phyloP scores from a whole-genome alignment of 2,329 filamentous ascomycete genomes.

The Penicillium sp. region DNA sequence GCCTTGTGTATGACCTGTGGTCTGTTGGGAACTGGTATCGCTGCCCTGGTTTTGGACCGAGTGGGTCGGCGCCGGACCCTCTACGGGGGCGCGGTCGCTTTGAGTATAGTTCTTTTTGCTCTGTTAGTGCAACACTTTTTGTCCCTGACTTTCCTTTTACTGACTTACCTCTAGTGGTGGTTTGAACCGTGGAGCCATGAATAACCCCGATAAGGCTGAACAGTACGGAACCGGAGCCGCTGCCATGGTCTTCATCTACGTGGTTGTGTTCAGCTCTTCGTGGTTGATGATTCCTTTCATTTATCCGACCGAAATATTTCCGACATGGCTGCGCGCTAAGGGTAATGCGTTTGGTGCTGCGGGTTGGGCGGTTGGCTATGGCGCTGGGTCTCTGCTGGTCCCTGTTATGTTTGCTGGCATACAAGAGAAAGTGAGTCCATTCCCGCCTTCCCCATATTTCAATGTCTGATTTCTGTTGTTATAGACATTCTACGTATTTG shows the following conservation, averaged over 20 bases:
- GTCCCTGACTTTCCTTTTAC: slow-evolving; percentile 1
- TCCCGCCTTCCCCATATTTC: slow-evolving; percentile 1
- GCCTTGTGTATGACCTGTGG: slow-evolving; percentile 27
- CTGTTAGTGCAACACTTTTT: slow-evolving; percentile 25
- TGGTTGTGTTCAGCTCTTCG: slow-evolving; percentile 30
- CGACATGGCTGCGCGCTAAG: slow-evolving; percentile 27
- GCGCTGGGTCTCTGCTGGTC: slow-evolving; percentile 16
- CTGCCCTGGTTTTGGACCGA: slow-evolving; percentile 35
- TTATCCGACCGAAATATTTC: slow-evolving; percentile 34
- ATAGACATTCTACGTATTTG: slow-evolving; percentile 51
- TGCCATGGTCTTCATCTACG: slow-evolving; percentile 32
- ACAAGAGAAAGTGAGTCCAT: slow-evolving; percentile 13
- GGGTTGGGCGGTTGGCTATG: slow-evolving; percentile 23
- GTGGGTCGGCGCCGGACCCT: slow-evolving; percentile 38
- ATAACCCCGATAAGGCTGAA: slow-evolving; percentile 5
- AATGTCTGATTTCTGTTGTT: background rate
- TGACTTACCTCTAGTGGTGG: slow-evolving; percentile 7
- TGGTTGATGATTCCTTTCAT: slow-evolving; percentile 33
- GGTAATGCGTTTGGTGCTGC: slow-evolving; percentile 30
- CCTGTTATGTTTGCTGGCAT: slow-evolving; percentile 22
- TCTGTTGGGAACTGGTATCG: slow-evolving; percentile 28
- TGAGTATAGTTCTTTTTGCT: slow-evolving; percentile 30
- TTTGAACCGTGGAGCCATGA: slow-evolving; percentile 3
- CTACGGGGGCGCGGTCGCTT: slow-evolving; percentile 34
- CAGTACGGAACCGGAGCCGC: slow-evolving; percentile 21